Evolutionary conservation across 345 rosid genomes (phyloP), one percentile per base, ranked within the genome.

Genomic region (Brassica juncea): DNA sequence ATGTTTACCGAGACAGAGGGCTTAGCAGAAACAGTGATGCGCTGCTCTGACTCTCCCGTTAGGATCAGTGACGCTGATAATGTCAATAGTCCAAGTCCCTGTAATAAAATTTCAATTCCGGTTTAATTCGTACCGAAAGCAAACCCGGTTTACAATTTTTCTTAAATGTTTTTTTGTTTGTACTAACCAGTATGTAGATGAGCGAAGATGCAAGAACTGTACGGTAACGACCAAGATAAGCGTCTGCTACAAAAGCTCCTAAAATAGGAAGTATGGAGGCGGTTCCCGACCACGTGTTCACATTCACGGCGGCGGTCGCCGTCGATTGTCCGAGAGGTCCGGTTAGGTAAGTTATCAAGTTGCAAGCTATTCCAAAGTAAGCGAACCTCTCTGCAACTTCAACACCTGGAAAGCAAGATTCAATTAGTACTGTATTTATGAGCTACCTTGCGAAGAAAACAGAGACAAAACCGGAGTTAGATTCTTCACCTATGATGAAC

Each of bases 61-160:
- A 84, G 54, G 57, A 88, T 82, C 66, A 89, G 66, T 5, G 82
- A 54, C 27, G 96, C 92, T 3, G 96, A 92, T 19, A 94, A 39
- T 2, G 94, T 90, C 78, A 94, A 74, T 79, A 86, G 54, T 28
- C 85, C 82, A 55, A 87, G 86, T 30, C 91, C 93, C 91, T 87
- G 87, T 73, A n/a, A 21, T 19, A 73, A 11, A 64, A 37, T 28
- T 68, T 4, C 10, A 74, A 8, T 57, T 10, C 32, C 80, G 61
- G 68, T 42, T 59, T 68, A 68, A 15, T 10, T 67, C 14, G 11
- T 35, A 75, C 2, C 19, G 1, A 37, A 61, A 21, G 16, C 2
- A 35, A 61, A 71, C 14, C 30, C 75, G 74, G 68, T 61, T 70
- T 21, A 52, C 55, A 14, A 49, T n/a, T 52, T 52, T 11, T n/a